Evolutionary conservation across 257 asterid species (phyloP).

Genomic region (Solanum sejunctum): DNA sequence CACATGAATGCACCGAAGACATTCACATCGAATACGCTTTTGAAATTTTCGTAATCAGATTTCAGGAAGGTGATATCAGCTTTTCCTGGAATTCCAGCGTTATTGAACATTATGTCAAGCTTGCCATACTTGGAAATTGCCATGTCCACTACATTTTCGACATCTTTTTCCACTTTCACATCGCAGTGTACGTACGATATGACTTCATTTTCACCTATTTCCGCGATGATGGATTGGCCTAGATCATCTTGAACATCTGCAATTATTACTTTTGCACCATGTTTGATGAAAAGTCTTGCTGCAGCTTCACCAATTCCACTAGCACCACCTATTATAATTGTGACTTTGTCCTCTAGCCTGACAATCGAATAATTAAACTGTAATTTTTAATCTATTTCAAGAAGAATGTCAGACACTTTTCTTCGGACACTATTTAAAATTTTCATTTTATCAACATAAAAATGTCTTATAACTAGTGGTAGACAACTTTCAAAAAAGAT

Average conservation of each 20-base stretch:
- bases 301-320: constrained; percentile 12
- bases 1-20: constrained; percentile 14
- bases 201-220: not conserved
- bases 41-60: not conserved
- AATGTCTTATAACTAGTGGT: not conserved
- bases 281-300: not conserved
- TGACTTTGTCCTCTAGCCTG: constrained; percentile 16
- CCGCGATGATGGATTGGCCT: not conserved
- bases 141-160: not conserved
- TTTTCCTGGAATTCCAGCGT: constrained; percentile 9
- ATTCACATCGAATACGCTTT: constrained; percentile 9
- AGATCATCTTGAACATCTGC: constrained; percentile 14
- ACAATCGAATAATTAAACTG: not conserved
- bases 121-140: constrained; percentile 4
- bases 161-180: constrained; percentile 4
- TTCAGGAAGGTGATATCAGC: not conserved
- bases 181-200: not conserved
- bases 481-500: not conserved
- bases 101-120: constrained; percentile 21
- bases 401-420: not conserved
- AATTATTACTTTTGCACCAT: constrained; percentile 16
- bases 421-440: not conserved
- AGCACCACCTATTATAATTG: constrained; percentile 17
- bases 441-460: not conserved
- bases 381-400: too few species aligned